phyloP scores from a whole-genome alignment of 2,329 filamentous ascomycete species.

The Neoarthrinium moseri region DNA sequence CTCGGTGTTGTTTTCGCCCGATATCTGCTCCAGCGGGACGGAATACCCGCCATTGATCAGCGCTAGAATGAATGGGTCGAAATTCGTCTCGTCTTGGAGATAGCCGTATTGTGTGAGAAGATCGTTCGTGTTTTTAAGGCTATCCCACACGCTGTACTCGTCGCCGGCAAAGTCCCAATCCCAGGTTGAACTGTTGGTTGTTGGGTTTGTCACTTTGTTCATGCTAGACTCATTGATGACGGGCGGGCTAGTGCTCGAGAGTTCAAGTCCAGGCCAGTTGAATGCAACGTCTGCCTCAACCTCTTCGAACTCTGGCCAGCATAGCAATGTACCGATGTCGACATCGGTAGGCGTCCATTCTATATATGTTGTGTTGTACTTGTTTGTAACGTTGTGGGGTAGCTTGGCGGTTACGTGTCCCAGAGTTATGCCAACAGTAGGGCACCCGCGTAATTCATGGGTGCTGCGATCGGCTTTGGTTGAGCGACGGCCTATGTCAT shows the following conservation, averaged over 20 bases:
- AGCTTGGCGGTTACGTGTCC: not conserved
- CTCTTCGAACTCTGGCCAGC: not conserved
- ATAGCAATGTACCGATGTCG: not conserved
- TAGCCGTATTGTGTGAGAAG: not conserved
- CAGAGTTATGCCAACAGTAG: not conserved
- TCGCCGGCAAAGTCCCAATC: not conserved
- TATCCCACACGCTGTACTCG: not conserved
- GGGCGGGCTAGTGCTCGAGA: not conserved
- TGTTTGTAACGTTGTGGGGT: not conserved
- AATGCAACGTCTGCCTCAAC: not conserved
- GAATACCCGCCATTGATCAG: not conserved
- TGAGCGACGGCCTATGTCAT: too few species aligned
- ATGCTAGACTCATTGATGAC: not conserved
- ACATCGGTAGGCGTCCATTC: not conserved
- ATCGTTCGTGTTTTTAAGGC: not conserved
- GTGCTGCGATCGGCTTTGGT: too few species aligned
- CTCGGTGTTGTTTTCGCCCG: not conserved
- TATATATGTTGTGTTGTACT: not conserved
- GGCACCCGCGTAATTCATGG: not conserved
- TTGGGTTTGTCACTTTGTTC: not conserved
- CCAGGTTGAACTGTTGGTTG: not conserved
- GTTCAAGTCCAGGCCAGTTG: not conserved
- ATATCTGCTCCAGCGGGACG: not conserved
- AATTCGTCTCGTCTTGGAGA: not conserved
- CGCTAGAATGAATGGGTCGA: not conserved